Evolutionary conservation across 1,284 basidiomycete genomes (phyloP).

Genomic region (Microbotryum lychnidis-dioicae): DNA sequence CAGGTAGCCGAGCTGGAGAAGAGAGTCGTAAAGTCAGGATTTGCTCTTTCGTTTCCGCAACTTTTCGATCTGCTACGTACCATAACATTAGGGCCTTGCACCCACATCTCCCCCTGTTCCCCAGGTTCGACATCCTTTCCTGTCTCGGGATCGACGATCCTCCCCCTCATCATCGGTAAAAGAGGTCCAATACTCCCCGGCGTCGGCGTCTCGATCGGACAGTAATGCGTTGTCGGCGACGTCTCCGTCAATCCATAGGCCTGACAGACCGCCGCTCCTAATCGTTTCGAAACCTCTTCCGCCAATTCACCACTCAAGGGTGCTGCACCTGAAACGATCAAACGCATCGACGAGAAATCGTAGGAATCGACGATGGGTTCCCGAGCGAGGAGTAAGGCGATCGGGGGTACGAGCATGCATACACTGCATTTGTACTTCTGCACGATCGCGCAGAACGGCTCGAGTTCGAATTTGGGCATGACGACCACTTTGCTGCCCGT

Average conservation of each 20-base stretch:
- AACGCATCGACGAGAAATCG: slow-evolving; percentile 55
- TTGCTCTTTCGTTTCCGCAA: slow-evolving; percentile 1
- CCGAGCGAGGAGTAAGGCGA: slow-evolving; percentile 61
- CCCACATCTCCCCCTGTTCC: slow-evolving; percentile 68
- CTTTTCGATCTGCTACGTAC: not conserved
- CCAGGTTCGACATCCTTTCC: slow-evolving; percentile 45
- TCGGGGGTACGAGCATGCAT: slow-evolving; percentile 70
- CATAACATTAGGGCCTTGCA: slow-evolving; percentile 55
- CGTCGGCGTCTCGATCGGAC: slow-evolving; percentile 42
- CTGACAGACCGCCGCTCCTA: slow-evolving; percentile 42
- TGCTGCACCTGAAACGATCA: slow-evolving; percentile 69
- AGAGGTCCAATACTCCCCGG: slow-evolving; percentile 62
- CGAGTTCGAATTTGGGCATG: slow-evolving; percentile 64
- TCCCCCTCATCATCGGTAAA: slow-evolving; percentile 67
- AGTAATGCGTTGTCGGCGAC: slow-evolving; percentile 49
- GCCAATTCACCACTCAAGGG: slow-evolving; percentile 62
- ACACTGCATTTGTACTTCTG: slow-evolving; percentile 58
- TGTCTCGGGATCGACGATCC: slow-evolving; percentile 58
- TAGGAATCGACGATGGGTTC: slow-evolving; percentile 57
- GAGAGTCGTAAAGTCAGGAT: not conserved
- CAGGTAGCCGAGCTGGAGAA: slow-evolving; percentile 36
- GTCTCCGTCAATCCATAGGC: slow-evolving; percentile 72
- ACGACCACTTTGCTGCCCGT: slow-evolving; percentile 57
- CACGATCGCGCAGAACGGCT: slow-evolving; percentile 57
- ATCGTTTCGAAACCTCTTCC: slow-evolving; percentile 44